Evolutionary conservation across 306 rosid genomes (phyloP).

Genomic region (Malus domestica): DNA sequence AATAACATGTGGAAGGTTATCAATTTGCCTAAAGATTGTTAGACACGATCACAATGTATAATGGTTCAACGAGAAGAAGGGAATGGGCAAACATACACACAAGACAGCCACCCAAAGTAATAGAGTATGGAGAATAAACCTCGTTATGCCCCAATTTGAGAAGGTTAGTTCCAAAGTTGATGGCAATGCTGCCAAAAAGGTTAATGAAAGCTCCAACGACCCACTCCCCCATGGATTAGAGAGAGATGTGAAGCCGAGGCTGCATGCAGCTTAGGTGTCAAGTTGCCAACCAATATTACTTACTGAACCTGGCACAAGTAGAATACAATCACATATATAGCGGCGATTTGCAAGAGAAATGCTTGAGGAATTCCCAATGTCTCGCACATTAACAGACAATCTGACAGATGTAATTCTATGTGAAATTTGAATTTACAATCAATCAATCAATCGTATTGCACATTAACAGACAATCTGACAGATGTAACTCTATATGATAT

Average conservation of each 20-base stretch:
- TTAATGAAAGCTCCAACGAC: conserved; percentile 93
- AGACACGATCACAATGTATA: not conserved
- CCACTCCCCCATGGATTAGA: conserved; percentile 91
- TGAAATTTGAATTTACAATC: not conserved
- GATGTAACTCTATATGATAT: not conserved
- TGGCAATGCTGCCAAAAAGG: conserved; percentile 93
- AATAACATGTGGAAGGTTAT: not conserved
- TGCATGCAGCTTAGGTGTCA: conserved; percentile 39
- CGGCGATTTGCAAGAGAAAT: not conserved
- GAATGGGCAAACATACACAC: not conserved
- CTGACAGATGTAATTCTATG: too few species aligned
- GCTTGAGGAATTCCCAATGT: conserved; percentile 10
- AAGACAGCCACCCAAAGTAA: not conserved
- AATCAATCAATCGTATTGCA: not conserved
- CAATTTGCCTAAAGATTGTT: not conserved
- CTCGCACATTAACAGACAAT: not conserved
- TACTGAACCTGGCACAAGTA: conserved; percentile 13
- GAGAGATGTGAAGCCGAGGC: conserved; percentile 26
- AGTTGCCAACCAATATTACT: conserved; percentile 10
- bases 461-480: not conserved
- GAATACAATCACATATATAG: not conserved
- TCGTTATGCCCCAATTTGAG: conserved; percentile 95
- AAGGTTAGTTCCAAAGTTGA: conserved; percentile 94
- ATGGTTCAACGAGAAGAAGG: not conserved
- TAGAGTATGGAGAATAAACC: conserved; percentile 27